Evolutionary conservation across 176 grass and related monocot genomes (phyloP).

Genomic region (Juncus inflexus): DNA sequence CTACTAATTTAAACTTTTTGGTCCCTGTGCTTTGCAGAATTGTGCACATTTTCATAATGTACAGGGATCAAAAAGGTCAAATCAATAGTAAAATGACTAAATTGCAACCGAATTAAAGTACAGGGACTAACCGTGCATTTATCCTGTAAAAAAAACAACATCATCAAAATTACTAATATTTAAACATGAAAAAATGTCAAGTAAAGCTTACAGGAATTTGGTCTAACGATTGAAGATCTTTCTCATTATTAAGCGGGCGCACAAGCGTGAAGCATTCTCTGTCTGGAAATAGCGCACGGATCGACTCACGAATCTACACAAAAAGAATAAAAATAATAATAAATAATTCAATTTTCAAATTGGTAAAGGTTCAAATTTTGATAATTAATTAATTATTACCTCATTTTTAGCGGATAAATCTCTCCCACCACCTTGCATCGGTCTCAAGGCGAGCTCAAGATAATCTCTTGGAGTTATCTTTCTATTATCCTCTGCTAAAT

Average conservation of each 20-base stretch:
- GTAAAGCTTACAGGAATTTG: conserved; percentile 79
- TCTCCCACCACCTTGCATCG: conserved; percentile 68
- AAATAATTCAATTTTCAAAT: conserved; percentile 12
- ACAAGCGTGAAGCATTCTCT: conserved; percentile 92
- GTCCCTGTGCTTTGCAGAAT: too few relatives aligned
- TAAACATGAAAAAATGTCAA: not conserved
- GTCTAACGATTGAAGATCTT: conserved; percentile 85
- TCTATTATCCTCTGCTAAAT: conserved; percentile 80
- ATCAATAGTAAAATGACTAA: too few relatives aligned
- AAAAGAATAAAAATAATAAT: conserved; percentile 11
- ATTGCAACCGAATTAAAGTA: too few relatives aligned
- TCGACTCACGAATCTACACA: conserved; percentile 74
- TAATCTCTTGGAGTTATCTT: conserved; percentile 97
- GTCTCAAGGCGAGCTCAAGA: conserved; percentile 80
- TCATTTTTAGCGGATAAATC: conserved; percentile 72
- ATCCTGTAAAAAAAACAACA: too few relatives aligned
- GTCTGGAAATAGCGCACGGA: conserved; percentile 91
- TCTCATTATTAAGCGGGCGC: conserved; percentile 86
- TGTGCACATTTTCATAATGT: too few relatives aligned
- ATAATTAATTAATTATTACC: conserved; percentile 24
- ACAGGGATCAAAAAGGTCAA: too few relatives aligned
- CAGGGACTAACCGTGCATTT: not conserved
- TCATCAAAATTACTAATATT: too few relatives aligned
- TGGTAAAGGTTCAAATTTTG: conserved; percentile 4
- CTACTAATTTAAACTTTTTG: too few relatives aligned